Evolutionary conservation across 2,329 filamentous ascomycete genomes (phyloP), one percentile per base, ranked within the genome.

Genomic region (Pseudogymnoascus sp.): DNA sequence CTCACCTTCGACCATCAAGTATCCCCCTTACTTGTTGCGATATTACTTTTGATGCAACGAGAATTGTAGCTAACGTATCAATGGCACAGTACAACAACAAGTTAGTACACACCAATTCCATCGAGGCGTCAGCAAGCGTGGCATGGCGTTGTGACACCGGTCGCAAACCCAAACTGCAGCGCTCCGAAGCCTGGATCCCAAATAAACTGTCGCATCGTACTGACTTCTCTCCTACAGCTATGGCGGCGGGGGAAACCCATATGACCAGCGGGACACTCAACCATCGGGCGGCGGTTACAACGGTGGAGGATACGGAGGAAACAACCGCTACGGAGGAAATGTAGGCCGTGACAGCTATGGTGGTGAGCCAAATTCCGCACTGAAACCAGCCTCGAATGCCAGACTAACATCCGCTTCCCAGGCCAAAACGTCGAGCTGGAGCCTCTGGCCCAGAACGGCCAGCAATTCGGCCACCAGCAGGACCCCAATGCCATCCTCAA

Each of bases 401-500:
- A 47, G 21, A 5, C n/a, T 62, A 33, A 14, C n/a, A 62, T 5
- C 10, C 18, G 0, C 4, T 28, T 8, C 47, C 6, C 23, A 74
- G 72, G 69, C 21, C 67, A 70, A 64, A 73, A 72, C 69, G 85
- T 91, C 69, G 89, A 92, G 76, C 89, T 92, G 87, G 83, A 84
- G 56, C 82, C 87, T 11, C 81, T 90, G 53, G 75, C 79, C 50
- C 80, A 82, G 65, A 80, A 80, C 63, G 78, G 76, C 62, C 70
- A 77, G 62, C 75, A 75, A 53, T 80, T 81, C 61, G 79, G 73
- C 42, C 73, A 75, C 59, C 73, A 78, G 69, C 70, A 76, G 69
- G 84, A 92, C 74, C 85, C 89, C 47, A 92, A 91, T 73, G 84
- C 84, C 63, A 89, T 96, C 68, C 82, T 97, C 65, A 91, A 95